Evolutionary conservation across 78 protist species (phyloP).

Genomic region (Diacronema lutheri): DNA sequence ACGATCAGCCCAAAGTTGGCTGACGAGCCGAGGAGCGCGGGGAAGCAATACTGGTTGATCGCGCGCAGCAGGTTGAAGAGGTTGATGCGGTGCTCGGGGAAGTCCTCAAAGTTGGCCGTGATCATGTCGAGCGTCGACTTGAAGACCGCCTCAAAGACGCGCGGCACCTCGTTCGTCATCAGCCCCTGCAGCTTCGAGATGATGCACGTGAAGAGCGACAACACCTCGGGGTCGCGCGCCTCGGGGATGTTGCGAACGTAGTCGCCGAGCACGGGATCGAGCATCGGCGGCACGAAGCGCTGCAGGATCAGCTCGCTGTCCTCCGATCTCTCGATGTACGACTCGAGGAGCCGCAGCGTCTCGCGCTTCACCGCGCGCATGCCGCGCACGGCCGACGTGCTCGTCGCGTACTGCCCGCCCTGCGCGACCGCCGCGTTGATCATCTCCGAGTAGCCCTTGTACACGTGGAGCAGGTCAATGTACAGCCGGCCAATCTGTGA

Average conservation of each 20-base stretch:
- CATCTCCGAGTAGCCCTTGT: slow-evolving; percentile 47
- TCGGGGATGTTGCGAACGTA: slow-evolving; percentile 72
- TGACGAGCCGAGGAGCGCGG: slow-evolving; percentile 15
- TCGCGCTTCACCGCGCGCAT: slow-evolving; percentile 85
- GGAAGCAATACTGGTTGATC: slow-evolving; percentile 83
- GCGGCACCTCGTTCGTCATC: slow-evolving; percentile 18
- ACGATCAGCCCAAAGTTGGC: slow-evolving; percentile 72
- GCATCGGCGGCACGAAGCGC: slow-evolving; percentile 72
- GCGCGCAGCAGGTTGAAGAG: slow-evolving; percentile 84
- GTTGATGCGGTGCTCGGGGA: slow-evolving; percentile 85
- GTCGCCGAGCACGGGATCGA: slow-evolving; percentile 83
- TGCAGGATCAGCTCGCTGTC: slow-evolving; percentile 27
- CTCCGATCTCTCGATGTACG: slow-evolving; percentile 61
- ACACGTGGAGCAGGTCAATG: slow-evolving; percentile 75
- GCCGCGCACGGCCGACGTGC: slow-evolving; percentile 31
- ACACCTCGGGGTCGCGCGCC: slow-evolving; percentile 49
- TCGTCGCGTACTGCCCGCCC: slow-evolving; percentile 42
- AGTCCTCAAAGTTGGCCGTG: slow-evolving; percentile 78
- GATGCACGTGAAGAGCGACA: slow-evolving; percentile 64
- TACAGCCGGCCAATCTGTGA: slow-evolving; percentile 81
- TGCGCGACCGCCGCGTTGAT: slow-evolving; percentile 61
- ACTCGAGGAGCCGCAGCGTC: slow-evolving; percentile 69
- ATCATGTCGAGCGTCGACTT: slow-evolving; percentile 87
- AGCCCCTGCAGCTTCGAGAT: slow-evolving; percentile 36
- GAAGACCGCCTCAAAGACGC: slow-evolving; percentile 79